Percentiles rank a stretch among this genome's conserved stretches.
Evolutionary conservation across 179 eudicot species (phyloP).

Genomic region (Heliamphora ciliata): DNA sequence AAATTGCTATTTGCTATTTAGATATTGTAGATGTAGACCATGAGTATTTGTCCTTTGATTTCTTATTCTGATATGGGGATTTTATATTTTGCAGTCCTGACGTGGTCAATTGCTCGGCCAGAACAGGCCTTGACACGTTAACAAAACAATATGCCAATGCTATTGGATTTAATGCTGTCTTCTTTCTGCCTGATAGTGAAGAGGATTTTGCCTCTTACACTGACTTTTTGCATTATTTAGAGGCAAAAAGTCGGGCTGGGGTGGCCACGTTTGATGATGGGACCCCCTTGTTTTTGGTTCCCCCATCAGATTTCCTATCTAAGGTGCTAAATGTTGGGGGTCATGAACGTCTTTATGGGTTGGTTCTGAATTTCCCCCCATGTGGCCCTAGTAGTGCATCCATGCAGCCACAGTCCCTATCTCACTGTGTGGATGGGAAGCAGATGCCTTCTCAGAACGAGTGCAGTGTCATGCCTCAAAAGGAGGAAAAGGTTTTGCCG

Average conservation of each 20-base stretch:
- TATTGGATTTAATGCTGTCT: constrained; percentile 55
- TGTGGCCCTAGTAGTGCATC: constrained; percentile 33
- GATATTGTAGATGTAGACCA: background rate
- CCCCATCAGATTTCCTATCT: constrained; percentile 80
- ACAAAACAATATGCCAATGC: constrained; percentile 75
- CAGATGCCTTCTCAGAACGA: constrained; percentile 34
- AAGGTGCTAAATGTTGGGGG: constrained; percentile 62
- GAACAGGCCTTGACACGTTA: constrained; percentile 85
- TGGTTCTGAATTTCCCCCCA: constrained; percentile 65
- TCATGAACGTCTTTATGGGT: constrained; percentile 86
- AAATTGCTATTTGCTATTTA: background rate
- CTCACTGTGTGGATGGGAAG: constrained; percentile 35
- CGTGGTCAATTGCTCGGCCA: constrained; percentile 76
- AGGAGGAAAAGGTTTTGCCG: constrained; percentile 32
- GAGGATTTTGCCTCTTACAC: constrained; percentile 89
- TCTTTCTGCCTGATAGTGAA: constrained; percentile 90
- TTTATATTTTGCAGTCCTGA: constrained; percentile 53
- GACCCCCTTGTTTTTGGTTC: constrained; percentile 82
- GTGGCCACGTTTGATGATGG: constrained; percentile 92
- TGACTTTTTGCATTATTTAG: constrained; percentile 69
- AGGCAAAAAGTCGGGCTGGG: constrained; percentile 73
- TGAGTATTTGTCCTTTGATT: constrained; percentile 9
- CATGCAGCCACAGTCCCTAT: constrained; percentile 32
- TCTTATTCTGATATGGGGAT: constrained; percentile 12
- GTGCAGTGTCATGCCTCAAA: constrained; percentile 29